phyloP scores from a whole-genome alignment of 139 green algal genomes.

The Chlorella sp. region DNA sequence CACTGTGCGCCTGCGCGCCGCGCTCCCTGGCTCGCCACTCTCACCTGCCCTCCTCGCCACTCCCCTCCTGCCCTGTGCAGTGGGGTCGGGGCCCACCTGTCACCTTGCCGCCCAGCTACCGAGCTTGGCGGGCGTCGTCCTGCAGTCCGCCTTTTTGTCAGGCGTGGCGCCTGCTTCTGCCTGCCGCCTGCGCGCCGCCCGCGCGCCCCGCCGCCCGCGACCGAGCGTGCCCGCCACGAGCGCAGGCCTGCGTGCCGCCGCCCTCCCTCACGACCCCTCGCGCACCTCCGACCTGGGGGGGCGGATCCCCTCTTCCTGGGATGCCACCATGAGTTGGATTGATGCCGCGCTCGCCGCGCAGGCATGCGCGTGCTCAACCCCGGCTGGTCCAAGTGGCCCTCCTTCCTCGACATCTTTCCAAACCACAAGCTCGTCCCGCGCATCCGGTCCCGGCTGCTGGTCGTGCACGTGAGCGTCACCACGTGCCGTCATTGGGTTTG shows the following conservation, averaged over 20 bases:
- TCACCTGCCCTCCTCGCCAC: background rate
- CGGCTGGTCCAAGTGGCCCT: slow-evolving; percentile 69
- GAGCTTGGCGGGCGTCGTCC: slow-evolving; percentile 75
- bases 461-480: slow-evolving; percentile 72
- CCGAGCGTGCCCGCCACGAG: too few relatives aligned
- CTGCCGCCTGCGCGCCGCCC: too few relatives aligned
- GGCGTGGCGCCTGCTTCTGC: too few relatives aligned
- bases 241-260: too few relatives aligned
- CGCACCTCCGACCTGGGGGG: too few relatives aligned
- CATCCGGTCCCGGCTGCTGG: slow-evolving; percentile 56
- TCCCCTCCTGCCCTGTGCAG: background rate
- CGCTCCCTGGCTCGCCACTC: background rate
- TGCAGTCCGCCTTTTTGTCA: slow-evolving; percentile 88
- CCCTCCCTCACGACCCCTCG: too few relatives aligned
- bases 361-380: slow-evolving; percentile 88
- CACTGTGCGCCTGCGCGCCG: background rate
- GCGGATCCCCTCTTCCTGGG: too few relatives aligned
- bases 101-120: slow-evolving; percentile 50
- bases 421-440: slow-evolving; percentile 74
- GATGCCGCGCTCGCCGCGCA: slow-evolving; percentile 22
- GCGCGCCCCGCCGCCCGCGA: too few relatives aligned
- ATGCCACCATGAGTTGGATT: too few relatives aligned
- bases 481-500: too few relatives aligned
- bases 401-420: slow-evolving; percentile 80
- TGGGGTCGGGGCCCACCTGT: slow-evolving; percentile 23